These are phyloP conservation scores for Penicillium italicum DNA, from an alignment of 2,329 filamentous ascomycete species.

Conservation along the genomic window DNA sequence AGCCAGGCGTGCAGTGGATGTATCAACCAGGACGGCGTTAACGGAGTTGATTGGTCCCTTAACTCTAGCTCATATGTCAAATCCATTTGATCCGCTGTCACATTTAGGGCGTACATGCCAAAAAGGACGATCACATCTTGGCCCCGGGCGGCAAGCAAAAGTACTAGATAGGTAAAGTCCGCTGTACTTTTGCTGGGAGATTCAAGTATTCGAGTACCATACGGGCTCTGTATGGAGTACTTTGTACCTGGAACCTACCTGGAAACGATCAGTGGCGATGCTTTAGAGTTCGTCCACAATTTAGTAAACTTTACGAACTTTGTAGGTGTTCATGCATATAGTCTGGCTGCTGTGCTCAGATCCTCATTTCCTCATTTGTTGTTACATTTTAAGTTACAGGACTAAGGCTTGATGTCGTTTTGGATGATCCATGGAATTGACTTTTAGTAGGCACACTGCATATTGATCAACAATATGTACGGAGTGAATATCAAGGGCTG, in stretches of 20 bases:
- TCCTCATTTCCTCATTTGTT: no score
- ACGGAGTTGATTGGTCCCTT: conserved; percentile 8
- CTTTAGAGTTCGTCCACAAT: neutral
- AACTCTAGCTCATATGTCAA: neutral
- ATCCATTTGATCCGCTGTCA: conserved; percentile 16
- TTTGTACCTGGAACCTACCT: neutral
- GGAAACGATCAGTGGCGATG: conserved; percentile 1
- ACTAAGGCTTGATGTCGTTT: neutral
- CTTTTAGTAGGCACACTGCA: neutral
- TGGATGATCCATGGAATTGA: neutral
- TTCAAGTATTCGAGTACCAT: neutral
- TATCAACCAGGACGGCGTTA: neutral
- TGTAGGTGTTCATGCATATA: neutral
- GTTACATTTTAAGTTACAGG: no score
- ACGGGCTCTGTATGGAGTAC: neutral
- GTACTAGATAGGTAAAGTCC: conserved; percentile 5
- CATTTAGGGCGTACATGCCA: conserved; percentile 10
- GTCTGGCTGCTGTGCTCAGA: neutral
- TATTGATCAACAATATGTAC: neutral
- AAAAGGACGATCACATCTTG: conserved; percentile 7
- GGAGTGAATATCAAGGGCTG: neutral
- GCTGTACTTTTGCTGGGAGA: conserved; percentile 14
- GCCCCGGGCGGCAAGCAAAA: conserved; percentile 11
- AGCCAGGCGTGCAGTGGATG: neutral
- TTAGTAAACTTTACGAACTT: neutral